These are phyloP conservation scores for Entamoeba histolytica DNA, from an alignment of 208 protist species.

Conservation along the genomic window DNA sequence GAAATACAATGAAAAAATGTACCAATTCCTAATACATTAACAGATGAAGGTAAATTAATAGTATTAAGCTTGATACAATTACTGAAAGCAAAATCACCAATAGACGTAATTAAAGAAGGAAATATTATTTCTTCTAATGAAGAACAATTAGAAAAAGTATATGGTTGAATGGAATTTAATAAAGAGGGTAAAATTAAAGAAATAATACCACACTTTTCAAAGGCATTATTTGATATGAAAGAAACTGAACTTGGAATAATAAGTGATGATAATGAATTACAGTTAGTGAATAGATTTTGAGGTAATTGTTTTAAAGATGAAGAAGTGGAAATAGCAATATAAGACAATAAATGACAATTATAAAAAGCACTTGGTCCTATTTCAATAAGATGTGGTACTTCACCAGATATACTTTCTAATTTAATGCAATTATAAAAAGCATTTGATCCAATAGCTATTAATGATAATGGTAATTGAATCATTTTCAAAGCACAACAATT, in stretches of 20 bases:
- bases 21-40: not conserved
- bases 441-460: not conserved
- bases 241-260: not conserved
- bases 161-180: not conserved
- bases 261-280: not conserved
- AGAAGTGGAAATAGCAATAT: too few species aligned
- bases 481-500: not conserved
- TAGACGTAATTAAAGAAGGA: not conserved
- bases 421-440: not conserved
- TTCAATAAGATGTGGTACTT: not conserved
- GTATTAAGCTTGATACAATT: not conserved
- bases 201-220: not conserved
- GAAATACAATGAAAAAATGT: not conserved
- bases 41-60: not conserved
- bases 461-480: not conserved
- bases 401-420: not conserved
- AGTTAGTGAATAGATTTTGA: not conserved
- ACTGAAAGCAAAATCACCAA: not conserved
- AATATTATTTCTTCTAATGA: not conserved
- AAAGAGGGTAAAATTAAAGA: not conserved
- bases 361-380: not conserved
- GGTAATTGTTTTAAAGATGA: not conserved
- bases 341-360: not conserved
- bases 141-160: not conserved
- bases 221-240: not conserved